Evolutionary conservation across 208 protist species (phyloP).

Genomic region (Trypanosoma avium): DNA sequence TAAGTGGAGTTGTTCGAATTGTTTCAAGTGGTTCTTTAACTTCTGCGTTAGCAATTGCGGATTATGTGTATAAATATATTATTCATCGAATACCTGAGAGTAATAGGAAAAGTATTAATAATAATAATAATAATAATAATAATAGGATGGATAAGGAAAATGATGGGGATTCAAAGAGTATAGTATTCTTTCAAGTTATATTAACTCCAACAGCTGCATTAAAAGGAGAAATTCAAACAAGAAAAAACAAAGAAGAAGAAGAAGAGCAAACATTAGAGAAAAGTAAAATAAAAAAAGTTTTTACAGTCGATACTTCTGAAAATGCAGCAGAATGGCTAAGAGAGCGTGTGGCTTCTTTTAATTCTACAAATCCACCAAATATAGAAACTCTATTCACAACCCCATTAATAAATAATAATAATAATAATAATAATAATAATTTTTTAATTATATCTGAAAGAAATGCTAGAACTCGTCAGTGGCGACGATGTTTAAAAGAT

Average conservation of each 20-base stretch:
- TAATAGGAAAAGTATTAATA: too few relatives aligned
- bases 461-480: not conserved
- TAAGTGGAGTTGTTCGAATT: conserved; percentile 26
- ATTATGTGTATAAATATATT: conserved; percentile 28
- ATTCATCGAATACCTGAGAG: not conserved
- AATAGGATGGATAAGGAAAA: too few relatives aligned
- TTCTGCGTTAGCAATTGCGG: conserved; percentile 19
- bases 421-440: not conserved
- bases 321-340: conserved; percentile 30
- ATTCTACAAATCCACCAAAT: not conserved
- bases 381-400: not conserved
- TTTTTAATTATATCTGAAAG: not conserved
- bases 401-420: not conserved
- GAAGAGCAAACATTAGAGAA: conserved; percentile 11
- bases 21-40: conserved; percentile 28
- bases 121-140: too few relatives aligned
- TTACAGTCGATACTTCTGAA: too few relatives aligned
- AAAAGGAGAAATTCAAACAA: not conserved
- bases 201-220: not conserved
- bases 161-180: conserved; percentile 17
- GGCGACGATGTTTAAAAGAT: conserved; percentile 12
- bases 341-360: conserved; percentile 8
- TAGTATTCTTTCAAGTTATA: conserved; percentile 23
- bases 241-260: not conserved
- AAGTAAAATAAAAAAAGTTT: too few relatives aligned